A percentile compares a stretch with the other conserved stretches of the same genome.
These are phyloP conservation scores for Dittrichia graveolens DNA, from an alignment of 129 eudicot genomes.

Conservation along the genomic window DNA sequence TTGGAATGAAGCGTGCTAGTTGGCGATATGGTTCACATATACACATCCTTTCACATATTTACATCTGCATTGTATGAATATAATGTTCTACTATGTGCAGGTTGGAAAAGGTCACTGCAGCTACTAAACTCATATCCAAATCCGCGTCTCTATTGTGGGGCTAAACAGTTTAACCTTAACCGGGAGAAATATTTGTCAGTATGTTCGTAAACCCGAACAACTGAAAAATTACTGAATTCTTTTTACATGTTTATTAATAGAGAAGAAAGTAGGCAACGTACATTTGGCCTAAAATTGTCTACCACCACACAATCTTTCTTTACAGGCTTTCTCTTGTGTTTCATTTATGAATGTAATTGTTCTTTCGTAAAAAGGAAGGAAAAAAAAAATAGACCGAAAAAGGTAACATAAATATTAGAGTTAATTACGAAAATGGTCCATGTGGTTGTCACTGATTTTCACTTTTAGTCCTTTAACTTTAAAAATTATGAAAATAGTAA, in stretches of 20 bases:
- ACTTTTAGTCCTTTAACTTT: too few species aligned
- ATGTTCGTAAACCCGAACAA: neutral
- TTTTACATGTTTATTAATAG: neutral
- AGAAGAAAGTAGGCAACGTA: neutral
- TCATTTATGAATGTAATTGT: neutral
- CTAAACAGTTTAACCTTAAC: slow-evolving; percentile 10
- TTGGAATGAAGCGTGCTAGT: neutral
- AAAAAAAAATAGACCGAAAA: too few species aligned
- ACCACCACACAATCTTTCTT: neutral
- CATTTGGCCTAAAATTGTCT: neutral
- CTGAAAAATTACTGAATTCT: neutral
- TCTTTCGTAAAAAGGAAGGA: too few species aligned
- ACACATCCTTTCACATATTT: neutral
- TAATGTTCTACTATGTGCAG: slow-evolving; percentile 25
- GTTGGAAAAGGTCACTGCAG: slow-evolving; percentile 43
- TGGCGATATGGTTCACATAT: neutral
- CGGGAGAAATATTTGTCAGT: neutral
- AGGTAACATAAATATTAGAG: too few species aligned
- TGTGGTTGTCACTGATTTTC: too few species aligned
- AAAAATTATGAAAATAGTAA: too few species aligned
- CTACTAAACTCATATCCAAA: slow-evolving; percentile 41
- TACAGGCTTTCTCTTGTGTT: neutral
- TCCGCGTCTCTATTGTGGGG: slow-evolving; percentile 50
- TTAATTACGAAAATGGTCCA: too few species aligned
- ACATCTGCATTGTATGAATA: neutral